Conservation (phyloP, 2,329 filamentous ascomycete species). For the Penicillium sclerotiorum region DNA sequence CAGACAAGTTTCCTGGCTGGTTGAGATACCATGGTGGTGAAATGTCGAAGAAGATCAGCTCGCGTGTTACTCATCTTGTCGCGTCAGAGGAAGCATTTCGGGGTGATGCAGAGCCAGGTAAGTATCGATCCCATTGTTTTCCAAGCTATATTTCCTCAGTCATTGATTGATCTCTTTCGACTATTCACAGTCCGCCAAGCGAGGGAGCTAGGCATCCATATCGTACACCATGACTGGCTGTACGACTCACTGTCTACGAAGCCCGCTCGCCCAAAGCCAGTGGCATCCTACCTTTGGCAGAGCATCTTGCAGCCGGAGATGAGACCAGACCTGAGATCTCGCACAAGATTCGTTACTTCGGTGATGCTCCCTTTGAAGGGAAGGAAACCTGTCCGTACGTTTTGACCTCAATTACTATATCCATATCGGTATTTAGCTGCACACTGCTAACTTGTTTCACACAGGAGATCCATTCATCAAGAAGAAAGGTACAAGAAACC, state of each 20-base stretch:
- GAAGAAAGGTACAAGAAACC: not conserved
- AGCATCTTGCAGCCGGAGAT: slow-evolving; percentile 37
- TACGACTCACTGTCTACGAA: slow-evolving; percentile 45
- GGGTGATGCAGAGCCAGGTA: slow-evolving; percentile 47
- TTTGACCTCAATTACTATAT: not conserved
- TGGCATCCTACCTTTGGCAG: slow-evolving; percentile 40
- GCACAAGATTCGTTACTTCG: too few species aligned
- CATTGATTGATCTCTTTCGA: slow-evolving; percentile 16
- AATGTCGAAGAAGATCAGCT: slow-evolving; percentile 56
- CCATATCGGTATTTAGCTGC: not conserved
- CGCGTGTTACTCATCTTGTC: slow-evolving; percentile 72
- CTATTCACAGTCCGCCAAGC: slow-evolving; percentile 45
- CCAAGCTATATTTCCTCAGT: not conserved
- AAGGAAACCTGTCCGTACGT: not conserved
- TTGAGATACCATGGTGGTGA: slow-evolving; percentile 63
- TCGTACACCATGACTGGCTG: slow-evolving; percentile 53
- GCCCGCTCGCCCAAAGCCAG: slow-evolving; percentile 36
- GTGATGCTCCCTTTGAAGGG: too few species aligned
- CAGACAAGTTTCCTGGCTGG: slow-evolving; percentile 67
- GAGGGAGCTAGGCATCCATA: slow-evolving; percentile 41
- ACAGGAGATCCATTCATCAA: slow-evolving; percentile 4
- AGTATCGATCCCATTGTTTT: not conserved
- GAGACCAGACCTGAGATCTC: too few species aligned
- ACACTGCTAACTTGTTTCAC: not conserved
- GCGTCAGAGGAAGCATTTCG: slow-evolving; percentile 65